Evolutionary conservation across 2,329 filamentous ascomycete species (phyloP), one percentile per base, ranked within the genome.

Genomic region (Penicillium italicum): DNA sequence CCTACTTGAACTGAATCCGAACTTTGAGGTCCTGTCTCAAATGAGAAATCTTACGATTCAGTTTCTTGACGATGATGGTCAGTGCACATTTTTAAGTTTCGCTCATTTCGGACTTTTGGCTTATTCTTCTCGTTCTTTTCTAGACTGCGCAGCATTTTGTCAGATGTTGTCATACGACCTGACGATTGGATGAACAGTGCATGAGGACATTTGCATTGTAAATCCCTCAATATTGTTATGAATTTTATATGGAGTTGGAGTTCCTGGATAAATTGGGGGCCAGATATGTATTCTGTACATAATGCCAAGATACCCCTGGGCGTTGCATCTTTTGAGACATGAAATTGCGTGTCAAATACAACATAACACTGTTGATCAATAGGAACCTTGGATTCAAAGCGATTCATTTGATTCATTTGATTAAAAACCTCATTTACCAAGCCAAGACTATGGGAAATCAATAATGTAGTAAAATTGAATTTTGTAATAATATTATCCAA

Each of bases 51-150:
- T 77, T 38, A 65, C 70, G 42, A 70, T 77, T 40, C 59, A 65
- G 31, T 76, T 77, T 55, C 65, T 77, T 22, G 73, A 76, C 40
- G 67, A 74, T 44, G 55, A 69, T 49, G 74, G 74, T 75, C 63
- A 55, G 66, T 66, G 44, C 46, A 11, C 16, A 20, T 47, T n/a
- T 41, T 28, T 28, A 14, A 24, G 34, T 52, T 50, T 38, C 22
- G 43, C 24, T 40, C 51, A 48, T 44, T 7, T 6, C 16, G 34
- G 18, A 16, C 18, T 9, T 24, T 28, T 57, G 47, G 54, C 62
- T 64, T 44, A 63, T 47, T 40, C 22, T 31, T 46, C 24, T 55
- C 16, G 28, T 3, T 26, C 12, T 24, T 49, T 37, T 37, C 24
- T 58, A 74, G 71, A 73, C 58, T 65, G 66, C 40, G 62, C 64